Base-by-base conservation (phyloP, 1,284 basidiomycete species). In the Tremellales sp. region DNA sequence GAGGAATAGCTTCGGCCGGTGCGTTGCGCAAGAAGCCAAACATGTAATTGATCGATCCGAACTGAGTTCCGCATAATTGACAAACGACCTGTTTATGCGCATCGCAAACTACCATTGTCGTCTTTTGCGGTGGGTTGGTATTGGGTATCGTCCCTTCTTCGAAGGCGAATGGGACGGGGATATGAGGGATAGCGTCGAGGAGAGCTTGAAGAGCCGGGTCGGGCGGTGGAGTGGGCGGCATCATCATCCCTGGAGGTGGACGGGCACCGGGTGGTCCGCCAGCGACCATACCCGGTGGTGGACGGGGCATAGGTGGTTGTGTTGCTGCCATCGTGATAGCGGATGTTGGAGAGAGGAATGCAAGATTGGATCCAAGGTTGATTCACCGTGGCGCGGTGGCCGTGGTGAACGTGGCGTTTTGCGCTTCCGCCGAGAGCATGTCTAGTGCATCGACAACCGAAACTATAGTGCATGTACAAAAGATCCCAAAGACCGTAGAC, bases 1-100 rank as follows among this genome's bases (percentile, higher is more conserved):
- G 89, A 7, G 89, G 89, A 60, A 87, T 86, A 33, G 83, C 79
- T 40, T 80, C 82, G 19, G 68, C 57, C 13, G 88, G 85, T 55
- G 89, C 86, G 45, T 77, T 71, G 43, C 80, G 77, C 51, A 92
- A 78, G 25, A 87, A 77, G 49, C 82, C 81, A 12, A 87, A 80
- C 57, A 91, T 80, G 31, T 75, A 87, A 58, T 77, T 92, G 53
- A 88, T 76, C 43, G 73, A 72, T 41, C 78, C 72, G 68, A 84
- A 89, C 74, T 92, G 86, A 7, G 85, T 67, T 45, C 78, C 78
- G 67, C 87, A 90, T 24, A 78, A 76, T 31, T 79, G 74, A 72
- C 88, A 90, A 66, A 83, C 83, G 67, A 86, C 84, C 47, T 78
- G 72, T 49, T 79, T 78, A 75, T 90, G 87, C 21, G 69, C 64